Conservation (phyloP, 495 filamentous ascomycete genomes). For the Elasticomyces elasticus region DNA sequence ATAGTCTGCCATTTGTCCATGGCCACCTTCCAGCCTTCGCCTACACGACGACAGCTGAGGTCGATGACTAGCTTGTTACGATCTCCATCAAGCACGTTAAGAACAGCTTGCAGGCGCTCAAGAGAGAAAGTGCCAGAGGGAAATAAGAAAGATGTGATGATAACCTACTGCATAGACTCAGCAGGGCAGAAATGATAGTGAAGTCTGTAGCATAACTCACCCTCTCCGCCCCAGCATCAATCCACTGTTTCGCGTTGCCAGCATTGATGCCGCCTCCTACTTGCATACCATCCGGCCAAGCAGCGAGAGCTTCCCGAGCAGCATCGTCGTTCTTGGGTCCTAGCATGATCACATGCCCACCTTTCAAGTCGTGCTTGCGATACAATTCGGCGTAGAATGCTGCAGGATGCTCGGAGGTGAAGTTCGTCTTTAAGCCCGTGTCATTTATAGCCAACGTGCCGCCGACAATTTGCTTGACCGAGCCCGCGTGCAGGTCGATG, state of each 20-base stretch:
- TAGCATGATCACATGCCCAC: slow-evolving; percentile 92
- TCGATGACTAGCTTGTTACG: slow-evolving; percentile 83
- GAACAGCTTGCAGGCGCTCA: slow-evolving; percentile 57
- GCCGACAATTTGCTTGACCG: slow-evolving; percentile 97
- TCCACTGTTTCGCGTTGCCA: slow-evolving; percentile 74
- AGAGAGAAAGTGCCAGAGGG: slow-evolving; percentile 71
- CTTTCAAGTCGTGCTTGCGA: slow-evolving; percentile 55
- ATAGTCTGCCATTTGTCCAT: slow-evolving; percentile 99
- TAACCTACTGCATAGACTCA: slow-evolving; percentile 55
- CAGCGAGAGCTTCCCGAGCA: slow-evolving; percentile 59
- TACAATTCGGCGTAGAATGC: slow-evolving; percentile 74
- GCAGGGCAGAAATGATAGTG: background rate
- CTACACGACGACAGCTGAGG: slow-evolving; percentile 72
- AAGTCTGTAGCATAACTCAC: slow-evolving; percentile 38
- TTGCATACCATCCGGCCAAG: slow-evolving; percentile 71
- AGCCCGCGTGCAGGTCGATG: slow-evolving; percentile 90
- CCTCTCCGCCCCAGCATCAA: slow-evolving; percentile 81
- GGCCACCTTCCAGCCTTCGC: slow-evolving; percentile 74
- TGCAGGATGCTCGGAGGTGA: slow-evolving; percentile 72
- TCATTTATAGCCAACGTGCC: slow-evolving; percentile 61
- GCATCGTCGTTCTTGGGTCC: slow-evolving; percentile 77
- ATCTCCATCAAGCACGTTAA: slow-evolving; percentile 60
- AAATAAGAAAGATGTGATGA: slow-evolving; percentile 80
- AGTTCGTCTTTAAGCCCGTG: slow-evolving; percentile 73
- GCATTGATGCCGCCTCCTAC: slow-evolving; percentile 87